Evolutionary conservation across 139 green algal species (phyloP).

Genomic region (Coelastrella sp.): DNA sequence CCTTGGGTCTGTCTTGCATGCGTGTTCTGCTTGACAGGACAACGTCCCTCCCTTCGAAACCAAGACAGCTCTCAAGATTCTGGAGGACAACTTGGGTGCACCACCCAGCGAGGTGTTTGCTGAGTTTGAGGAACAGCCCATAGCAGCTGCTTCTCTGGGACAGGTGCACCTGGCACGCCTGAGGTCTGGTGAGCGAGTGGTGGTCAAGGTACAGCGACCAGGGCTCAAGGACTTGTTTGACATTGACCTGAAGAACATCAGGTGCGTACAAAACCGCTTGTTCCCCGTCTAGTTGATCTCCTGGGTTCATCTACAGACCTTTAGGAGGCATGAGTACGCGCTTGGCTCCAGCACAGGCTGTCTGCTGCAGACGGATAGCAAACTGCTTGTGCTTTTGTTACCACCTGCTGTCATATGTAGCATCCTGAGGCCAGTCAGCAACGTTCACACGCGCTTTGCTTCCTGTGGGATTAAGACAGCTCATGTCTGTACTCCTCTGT

Average conservation of each 20-base stretch:
- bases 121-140: conserved; percentile 86
- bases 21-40: conserved; percentile 77
- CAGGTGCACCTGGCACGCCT: conserved; percentile 93
- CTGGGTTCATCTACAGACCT: background rate
- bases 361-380: no score
- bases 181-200: conserved; percentile 81
- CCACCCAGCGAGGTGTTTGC: conserved; percentile 81
- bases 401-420: no score
- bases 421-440: no score
- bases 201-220: conserved; percentile 96
- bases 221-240: conserved; percentile 94
- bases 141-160: conserved; percentile 95
- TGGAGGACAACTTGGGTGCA: conserved; percentile 80
- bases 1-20: no score
- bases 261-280: conserved; percentile 24
- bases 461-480: no score
- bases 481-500: background rate
- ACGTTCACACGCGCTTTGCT: no score
- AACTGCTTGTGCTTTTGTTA: no score
- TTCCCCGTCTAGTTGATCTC: background rate
- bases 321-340: no score
- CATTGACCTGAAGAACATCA: conserved; percentile 97
- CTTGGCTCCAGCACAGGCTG: no score
- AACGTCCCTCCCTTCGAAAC: conserved; percentile 94
- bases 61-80: conserved; percentile 81